Conservation (phyloP, 2,329 filamentous ascomycete species). For the Cladobotryum protrusum region DNA sequence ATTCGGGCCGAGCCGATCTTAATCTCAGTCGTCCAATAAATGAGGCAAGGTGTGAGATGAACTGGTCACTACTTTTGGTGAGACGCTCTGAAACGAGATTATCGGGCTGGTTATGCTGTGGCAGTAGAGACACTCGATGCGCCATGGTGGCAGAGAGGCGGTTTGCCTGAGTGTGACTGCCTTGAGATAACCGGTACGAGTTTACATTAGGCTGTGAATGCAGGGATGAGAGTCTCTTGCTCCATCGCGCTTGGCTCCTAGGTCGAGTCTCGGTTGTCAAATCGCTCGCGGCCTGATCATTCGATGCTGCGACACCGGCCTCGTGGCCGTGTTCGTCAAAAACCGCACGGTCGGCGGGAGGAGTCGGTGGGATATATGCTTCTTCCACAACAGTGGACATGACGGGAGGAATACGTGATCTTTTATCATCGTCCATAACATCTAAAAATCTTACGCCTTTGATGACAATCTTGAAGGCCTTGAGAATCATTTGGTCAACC, state of each 20-base stretch:
- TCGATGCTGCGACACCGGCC: slow-evolving; percentile 36
- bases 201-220: slow-evolving; percentile 27
- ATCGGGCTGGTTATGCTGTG: slow-evolving; percentile 60
- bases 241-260: slow-evolving; percentile 31
- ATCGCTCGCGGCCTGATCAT: slow-evolving; percentile 27
- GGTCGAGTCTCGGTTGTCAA: slow-evolving; percentile 16
- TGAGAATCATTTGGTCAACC: slow-evolving; percentile 87
- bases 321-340: slow-evolving; percentile 37
- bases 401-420: slow-evolving; percentile 43
- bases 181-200: slow-evolving; percentile 32
- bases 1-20: slow-evolving; percentile 80
- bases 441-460: slow-evolving; percentile 87
- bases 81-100: slow-evolving; percentile 81
- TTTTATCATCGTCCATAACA: slow-evolving; percentile 63
- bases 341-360: slow-evolving; percentile 50
- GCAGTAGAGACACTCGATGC: slow-evolving; percentile 70
- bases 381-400: slow-evolving; percentile 57
- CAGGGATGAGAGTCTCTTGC: slow-evolving; percentile 43
- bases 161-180: slow-evolving; percentile 28
- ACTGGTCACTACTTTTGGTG: slow-evolving; percentile 74
- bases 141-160: slow-evolving; percentile 52
- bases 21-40: slow-evolving; percentile 90
- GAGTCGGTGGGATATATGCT: slow-evolving; percentile 53
- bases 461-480: slow-evolving; percentile 90
- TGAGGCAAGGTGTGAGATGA: slow-evolving; percentile 83